Evolutionary conservation across 805 yeast species (phyloP), one percentile per base, ranked within the genome.

Genomic region (Candida orba): DNA sequence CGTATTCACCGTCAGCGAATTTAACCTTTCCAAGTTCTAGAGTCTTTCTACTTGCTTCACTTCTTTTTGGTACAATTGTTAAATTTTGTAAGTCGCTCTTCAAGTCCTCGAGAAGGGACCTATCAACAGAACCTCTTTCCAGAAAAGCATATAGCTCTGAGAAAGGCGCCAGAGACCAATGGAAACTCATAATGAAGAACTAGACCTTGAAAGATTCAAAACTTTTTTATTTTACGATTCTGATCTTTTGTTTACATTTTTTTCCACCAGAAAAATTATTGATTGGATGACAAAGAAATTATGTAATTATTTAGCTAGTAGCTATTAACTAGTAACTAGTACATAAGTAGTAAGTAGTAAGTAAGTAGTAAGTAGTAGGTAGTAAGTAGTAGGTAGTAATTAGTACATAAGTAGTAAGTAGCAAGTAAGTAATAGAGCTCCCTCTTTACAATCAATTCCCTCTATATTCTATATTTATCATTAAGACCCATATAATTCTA

Each of bases 1-100:
- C 74, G 52, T 75, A 81, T 13, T 72, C 73, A 22, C 81, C 81
- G 53, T 73, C 79, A 17, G 70, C 64, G 29, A 89, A 66, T 9
- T 57, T 58, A 7, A 81, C 58, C 29, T 63, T 68, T 4, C 76
- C 75, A 30, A 52, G 54, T 46, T 78, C 76, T 34, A 81, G 54
- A 39, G 57, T 56, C 18, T 67, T 63, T 54, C 82, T 68, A 37
- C 80, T 72, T 6, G 64, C 27, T 15, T 71, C 70, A 45, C 68
- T 73, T 52, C 73, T 76, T 8, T 58, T 54, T 6, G 75, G 72
- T 17, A 66, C 65, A 1, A 66, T 49, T 40, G 74, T 62, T 38
- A 80, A 54, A 36, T 60, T 54, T 25, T 58, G 51, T 37, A 81
- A 64, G 61, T 79, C 86, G 22, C 60, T 52, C 34, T 67, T 54